A percentile compares a stretch with the other conserved stretches of the same genome.
These are phyloP conservation scores for Globisporangium sylvaticum DNA, from an alignment of 352 stramenopile genomes.

Conservation along the genomic window DNA sequence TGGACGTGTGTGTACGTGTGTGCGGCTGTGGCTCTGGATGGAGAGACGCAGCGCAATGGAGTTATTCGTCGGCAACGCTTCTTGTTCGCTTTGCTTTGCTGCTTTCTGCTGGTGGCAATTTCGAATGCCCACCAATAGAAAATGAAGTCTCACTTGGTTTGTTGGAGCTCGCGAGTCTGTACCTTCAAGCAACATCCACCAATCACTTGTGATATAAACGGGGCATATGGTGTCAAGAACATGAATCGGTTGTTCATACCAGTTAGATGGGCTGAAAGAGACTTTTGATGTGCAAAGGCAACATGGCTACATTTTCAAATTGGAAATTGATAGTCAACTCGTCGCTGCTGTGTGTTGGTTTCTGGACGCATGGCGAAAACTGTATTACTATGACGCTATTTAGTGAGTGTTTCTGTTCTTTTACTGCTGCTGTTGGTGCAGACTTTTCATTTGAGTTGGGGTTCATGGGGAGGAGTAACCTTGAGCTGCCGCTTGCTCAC, in stretches of 20 bases:
- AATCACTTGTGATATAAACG: neutral
- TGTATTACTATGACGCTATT: neutral
- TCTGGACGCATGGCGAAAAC: neutral
- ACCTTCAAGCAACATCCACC: constrained; percentile 4
- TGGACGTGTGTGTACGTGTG: constrained; percentile 1
- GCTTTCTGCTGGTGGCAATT: neutral
- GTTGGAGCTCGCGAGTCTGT: neutral
- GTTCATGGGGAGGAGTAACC: neutral
- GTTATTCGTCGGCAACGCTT: neutral
- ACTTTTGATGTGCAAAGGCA: neutral
- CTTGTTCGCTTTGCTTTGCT: neutral
- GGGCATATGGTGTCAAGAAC: neutral
- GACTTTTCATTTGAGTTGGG: neutral
- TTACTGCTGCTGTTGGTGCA: neutral
- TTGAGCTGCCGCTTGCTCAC: constrained; percentile 4
- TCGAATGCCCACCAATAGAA: neutral
- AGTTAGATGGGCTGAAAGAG: neutral
- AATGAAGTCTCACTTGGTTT: no score
- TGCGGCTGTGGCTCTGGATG: neutral
- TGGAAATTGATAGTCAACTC: neutral
- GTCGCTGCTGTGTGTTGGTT: neutral
- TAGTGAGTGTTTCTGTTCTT: neutral
- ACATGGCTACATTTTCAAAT: neutral
- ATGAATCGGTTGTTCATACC: neutral
- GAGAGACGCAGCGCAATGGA: constrained; percentile 1